phyloP scores from a whole-genome alignment of 768 basidiomycete genomes.

The Amanita fuliginea region DNA sequence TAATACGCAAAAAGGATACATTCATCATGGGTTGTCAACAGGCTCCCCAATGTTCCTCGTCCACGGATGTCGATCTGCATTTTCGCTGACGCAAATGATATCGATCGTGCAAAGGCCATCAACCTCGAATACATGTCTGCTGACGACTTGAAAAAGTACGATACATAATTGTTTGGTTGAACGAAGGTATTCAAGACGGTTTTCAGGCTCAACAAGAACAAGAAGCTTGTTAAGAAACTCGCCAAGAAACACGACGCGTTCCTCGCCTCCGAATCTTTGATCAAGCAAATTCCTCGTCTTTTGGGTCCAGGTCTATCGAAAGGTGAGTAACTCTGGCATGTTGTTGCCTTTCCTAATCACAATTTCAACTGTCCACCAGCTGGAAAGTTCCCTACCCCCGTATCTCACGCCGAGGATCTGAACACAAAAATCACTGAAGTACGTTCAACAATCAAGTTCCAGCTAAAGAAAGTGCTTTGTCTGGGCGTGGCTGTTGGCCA shows the following conservation, averaged over 20 bases:
- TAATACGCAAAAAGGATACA: too few relatives aligned
- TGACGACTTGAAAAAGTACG: slow-evolving; percentile 97
- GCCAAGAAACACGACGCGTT: slow-evolving; percentile 99
- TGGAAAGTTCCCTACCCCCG: slow-evolving; percentile 98
- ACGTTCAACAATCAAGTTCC: slow-evolving; percentile 99
- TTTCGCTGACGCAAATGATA: slow-evolving; percentile 97
- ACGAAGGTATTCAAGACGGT: background rate
- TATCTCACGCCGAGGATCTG: slow-evolving; percentile 88
- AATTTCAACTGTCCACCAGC: slow-evolving; percentile 31
- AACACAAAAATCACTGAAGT: slow-evolving; percentile 87
- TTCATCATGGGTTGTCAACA: too few relatives aligned
- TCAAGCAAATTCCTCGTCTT: slow-evolving; percentile 99
- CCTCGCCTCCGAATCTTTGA: slow-evolving; percentile 92
- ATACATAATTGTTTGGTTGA: background rate
- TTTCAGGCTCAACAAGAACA: slow-evolving; percentile 95
- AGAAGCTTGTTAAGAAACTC: slow-evolving; percentile 99
- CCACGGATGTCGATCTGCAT: slow-evolving; percentile 99
- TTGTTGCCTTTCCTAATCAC: background rate
- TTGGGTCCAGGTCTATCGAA: slow-evolving; percentile 99
- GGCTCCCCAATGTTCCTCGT: slow-evolving; percentile 93
- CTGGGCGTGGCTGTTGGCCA: slow-evolving; percentile 98
- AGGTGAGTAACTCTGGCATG: slow-evolving; percentile 36
- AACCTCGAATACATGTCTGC: slow-evolving; percentile 99
- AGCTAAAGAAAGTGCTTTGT: slow-evolving; percentile 98
- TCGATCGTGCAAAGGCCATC: slow-evolving; percentile 97